Base-by-base conservation (phyloP, 1,284 basidiomycete species). In the Leucoagaricus sp. region DNA sequence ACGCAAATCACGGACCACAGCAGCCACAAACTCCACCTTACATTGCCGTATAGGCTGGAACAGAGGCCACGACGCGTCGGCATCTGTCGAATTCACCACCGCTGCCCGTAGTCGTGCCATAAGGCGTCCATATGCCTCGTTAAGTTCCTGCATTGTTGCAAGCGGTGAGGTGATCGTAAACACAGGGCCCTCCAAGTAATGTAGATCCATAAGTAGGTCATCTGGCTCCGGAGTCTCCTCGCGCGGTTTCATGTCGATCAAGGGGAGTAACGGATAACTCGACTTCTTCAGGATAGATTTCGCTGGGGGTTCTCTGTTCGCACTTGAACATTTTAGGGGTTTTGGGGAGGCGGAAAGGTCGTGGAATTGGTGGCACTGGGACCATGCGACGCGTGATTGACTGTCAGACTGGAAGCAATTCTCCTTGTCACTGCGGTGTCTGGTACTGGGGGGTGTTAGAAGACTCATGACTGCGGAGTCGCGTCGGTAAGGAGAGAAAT, bases 141-240 rank as follows among this genome's bases (percentile, higher is more conserved):
- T 86, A 53, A 89, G 76, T 49, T 85, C 81, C 45, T 74, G 73
- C 44, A 85, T 69, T 25, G 77, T 71, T 46, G 78, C 70, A 46
- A 76, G 73, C 0, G 71, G 60, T 3, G 80, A 74, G 17, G 87
- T 68, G 46, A 92, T 85, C 46, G 73, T 78, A 3, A 79, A 69
- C 1, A 91, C 78, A 3, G 87, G 85, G 26, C 76, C 74, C 17
- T 78, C 76, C 25, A 92, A 79, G 64, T 90, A 92, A 25, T 72
- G 67, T 8, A 85, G 69, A 63, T 90, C 77, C 9, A 75, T 74
- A n/a, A 89, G 75, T 8, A 87, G 86, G 63, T 86, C 82, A 1
- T 73, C 70, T 4, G 90, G 89, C 62, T 88, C 87, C 17, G 89
- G 90, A 0, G 89, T 91, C 15, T 75, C 69, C 58, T 89, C 84